A percentile compares a stretch with the other conserved stretches of the same genome.
These are phyloP conservation scores for Atkinsonella hypoxylon DNA, from an alignment of 2,329 filamentous ascomycete species.

Conservation along the genomic window DNA sequence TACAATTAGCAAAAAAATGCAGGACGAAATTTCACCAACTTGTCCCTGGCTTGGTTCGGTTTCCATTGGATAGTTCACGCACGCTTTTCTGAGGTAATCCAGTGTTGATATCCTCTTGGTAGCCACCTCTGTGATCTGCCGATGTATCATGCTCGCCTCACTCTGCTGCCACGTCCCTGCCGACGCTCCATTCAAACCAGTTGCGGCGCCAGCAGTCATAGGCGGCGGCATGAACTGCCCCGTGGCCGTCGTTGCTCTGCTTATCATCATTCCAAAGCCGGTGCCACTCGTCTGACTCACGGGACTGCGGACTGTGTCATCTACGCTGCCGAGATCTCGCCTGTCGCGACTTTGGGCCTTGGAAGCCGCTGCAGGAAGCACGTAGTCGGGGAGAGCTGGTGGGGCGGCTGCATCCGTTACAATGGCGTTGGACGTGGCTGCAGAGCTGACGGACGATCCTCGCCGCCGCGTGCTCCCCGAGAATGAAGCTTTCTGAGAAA, in stretches of 20 bases:
- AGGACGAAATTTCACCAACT: background rate
- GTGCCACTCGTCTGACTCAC: slow-evolving; percentile 10
- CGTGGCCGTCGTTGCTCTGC: slow-evolving; percentile 5
- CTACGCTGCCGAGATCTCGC: slow-evolving; percentile 4
- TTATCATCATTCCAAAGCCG: slow-evolving; percentile 6
- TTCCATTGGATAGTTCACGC: slow-evolving; percentile 23
- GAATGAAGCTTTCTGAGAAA: slow-evolving; percentile 42
- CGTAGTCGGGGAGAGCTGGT: slow-evolving; percentile 42
- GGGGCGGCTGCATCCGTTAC: slow-evolving; percentile 35
- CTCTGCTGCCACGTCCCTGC: slow-evolving; percentile 24
- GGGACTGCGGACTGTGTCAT: slow-evolving; percentile 8
- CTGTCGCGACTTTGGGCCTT: slow-evolving; percentile 24
- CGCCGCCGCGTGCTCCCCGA: slow-evolving; percentile 33
- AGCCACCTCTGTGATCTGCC: slow-evolving; percentile 70
- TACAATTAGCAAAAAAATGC: background rate
- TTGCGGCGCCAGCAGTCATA: slow-evolving; percentile 7
- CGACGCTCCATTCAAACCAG: background rate
- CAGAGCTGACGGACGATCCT: slow-evolving; percentile 21
- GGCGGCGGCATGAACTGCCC: slow-evolving; percentile 12
- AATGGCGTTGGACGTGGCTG: slow-evolving; percentile 25
- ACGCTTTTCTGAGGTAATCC: slow-evolving; percentile 89
- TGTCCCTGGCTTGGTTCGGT: too few relatives aligned
- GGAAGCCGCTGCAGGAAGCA: slow-evolving; percentile 35
- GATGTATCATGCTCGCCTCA: slow-evolving; percentile 38
- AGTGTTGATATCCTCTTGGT: slow-evolving; percentile 90